These are phyloP conservation scores for Trametes cinnabarina DNA, from an alignment of 768 basidiomycete genomes.

Conservation along the genomic window DNA sequence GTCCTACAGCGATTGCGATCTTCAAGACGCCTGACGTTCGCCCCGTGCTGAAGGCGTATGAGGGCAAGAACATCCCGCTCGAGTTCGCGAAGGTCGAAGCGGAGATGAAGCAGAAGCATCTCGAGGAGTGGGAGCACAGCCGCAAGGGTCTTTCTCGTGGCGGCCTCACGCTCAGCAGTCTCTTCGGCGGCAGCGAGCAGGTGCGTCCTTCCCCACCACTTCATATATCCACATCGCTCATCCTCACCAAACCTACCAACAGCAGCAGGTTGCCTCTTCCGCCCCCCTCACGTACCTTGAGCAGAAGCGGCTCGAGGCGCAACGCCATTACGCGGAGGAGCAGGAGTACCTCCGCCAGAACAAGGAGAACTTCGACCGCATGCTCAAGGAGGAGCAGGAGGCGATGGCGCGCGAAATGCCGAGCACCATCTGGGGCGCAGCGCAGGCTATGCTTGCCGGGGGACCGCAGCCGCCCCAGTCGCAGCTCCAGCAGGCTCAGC, in stretches of 20 bases:
- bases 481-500: background rate
- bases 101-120: conserved; percentile 70
- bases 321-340: conserved; percentile 50
- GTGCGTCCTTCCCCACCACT: conserved; percentile 22
- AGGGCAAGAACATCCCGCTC: conserved; percentile 81
- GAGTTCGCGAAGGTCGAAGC: conserved; percentile 90
- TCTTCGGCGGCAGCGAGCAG: conserved; percentile 39
- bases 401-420: conserved; percentile 48
- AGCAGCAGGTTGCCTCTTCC: conserved; percentile 30
- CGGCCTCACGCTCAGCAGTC: conserved; percentile 43
- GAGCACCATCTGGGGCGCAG: conserved; percentile 34
- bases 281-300: conserved; percentile 52
- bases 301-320: conserved; percentile 50
- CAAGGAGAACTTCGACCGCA: conserved; percentile 48
- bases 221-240: too few species aligned
- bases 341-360: conserved; percentile 50
- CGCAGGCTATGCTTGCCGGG: conserved; percentile 18
- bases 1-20: conserved; percentile 82
- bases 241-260: too few species aligned
- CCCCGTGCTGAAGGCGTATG: conserved; percentile 80
- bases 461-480: conserved; percentile 10
- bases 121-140: conserved; percentile 76
- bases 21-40: conserved; percentile 87
- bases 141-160: conserved; percentile 38
- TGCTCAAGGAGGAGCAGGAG: conserved; percentile 52